Evolutionary conservation across 2,329 filamentous ascomycete genomes (phyloP).

Genomic region (Lasiodiplodia hormozganensis): DNA sequence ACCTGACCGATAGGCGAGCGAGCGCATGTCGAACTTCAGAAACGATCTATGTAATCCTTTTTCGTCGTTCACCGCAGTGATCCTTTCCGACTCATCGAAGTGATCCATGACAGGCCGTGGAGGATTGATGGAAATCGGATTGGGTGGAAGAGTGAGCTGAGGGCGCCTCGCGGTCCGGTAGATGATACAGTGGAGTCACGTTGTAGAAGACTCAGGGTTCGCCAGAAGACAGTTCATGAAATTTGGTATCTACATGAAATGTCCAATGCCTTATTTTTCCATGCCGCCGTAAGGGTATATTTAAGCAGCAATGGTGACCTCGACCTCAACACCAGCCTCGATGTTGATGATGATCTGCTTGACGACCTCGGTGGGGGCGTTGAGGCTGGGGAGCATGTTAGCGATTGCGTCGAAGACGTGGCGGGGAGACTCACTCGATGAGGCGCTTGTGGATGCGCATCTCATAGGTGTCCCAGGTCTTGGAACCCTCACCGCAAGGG

Average conservation of each 20-base stretch:
- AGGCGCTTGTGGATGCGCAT: slow-evolving; percentile 99
- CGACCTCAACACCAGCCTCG: slow-evolving; percentile 90
- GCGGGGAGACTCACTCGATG: slow-evolving; percentile 73
- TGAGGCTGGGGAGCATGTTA: slow-evolving; percentile 64
- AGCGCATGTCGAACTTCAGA: too few relatives aligned
- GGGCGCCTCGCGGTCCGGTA: too few relatives aligned
- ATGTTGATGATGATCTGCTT: slow-evolving; percentile 98
- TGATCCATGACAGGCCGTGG: too few relatives aligned
- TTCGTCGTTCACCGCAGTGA: too few relatives aligned
- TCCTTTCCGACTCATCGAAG: too few relatives aligned
- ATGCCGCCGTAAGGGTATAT: slow-evolving; percentile 9
- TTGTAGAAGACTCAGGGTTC: neutral
- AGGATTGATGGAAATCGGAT: too few relatives aligned
- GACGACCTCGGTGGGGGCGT: slow-evolving; percentile 96
- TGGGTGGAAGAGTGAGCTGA: too few relatives aligned
- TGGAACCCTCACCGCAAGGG: slow-evolving; percentile 98
- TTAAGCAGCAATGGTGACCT: slow-evolving; percentile 89
- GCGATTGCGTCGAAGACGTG: neutral
- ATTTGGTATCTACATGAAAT: slow-evolving; percentile 23
- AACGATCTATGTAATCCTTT: too few relatives aligned
- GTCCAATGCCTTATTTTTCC: slow-evolving; percentile 17
- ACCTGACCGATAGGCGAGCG: too few relatives aligned
- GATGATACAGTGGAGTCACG: neutral
- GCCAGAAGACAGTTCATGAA: slow-evolving; percentile 19
- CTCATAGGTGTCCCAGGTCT: slow-evolving; percentile 99